Percentiles rank a stretch among this genome's conserved stretches.
phyloP scores from a whole-genome alignment of 768 basidiomycete species.

The Cystofilobasidium bisporidii region DNA sequence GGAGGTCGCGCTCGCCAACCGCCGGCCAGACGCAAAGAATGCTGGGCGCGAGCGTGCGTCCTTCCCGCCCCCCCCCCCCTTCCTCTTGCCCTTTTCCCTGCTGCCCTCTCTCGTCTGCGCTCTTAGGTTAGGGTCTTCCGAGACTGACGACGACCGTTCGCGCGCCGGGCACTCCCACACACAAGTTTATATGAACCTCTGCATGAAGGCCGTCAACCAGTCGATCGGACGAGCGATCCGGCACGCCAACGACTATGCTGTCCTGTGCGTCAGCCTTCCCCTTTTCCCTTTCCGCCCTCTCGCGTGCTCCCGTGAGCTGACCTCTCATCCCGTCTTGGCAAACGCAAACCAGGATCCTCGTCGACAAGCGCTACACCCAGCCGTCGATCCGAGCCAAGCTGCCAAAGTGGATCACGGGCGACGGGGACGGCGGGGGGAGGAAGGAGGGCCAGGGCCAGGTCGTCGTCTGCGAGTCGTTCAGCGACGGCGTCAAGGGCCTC shows the following conservation, averaged over 20 bases:
- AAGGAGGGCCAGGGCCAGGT: slow-evolving; percentile 41
- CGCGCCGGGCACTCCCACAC: too few relatives aligned
- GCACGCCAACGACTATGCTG: slow-evolving; percentile 83
- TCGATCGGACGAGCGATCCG: slow-evolving; percentile 93
- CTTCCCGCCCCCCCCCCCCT: not conserved
- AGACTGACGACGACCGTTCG: too few relatives aligned
- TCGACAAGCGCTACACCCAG: slow-evolving; percentile 72
- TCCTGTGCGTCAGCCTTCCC: slow-evolving; percentile 43
- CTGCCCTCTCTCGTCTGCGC: too few relatives aligned
- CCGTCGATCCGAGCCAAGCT: slow-evolving; percentile 63
- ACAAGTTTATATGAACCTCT: slow-evolving; percentile 35
- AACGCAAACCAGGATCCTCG: slow-evolving; percentile 46
- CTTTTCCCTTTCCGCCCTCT: not conserved
- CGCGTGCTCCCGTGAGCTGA: too few relatives aligned
- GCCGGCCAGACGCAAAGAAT: slow-evolving; percentile 54
- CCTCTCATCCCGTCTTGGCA: too few relatives aligned
- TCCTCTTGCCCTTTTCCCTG: not conserved
- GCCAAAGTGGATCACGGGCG: slow-evolving; percentile 73
- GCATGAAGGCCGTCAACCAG: slow-evolving; percentile 73
- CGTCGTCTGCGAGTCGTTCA: slow-evolving; percentile 55
- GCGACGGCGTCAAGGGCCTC: slow-evolving; percentile 58
- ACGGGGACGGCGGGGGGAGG: slow-evolving; percentile 36
- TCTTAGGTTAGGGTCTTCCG: too few relatives aligned
- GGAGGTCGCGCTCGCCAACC: slow-evolving; percentile 47
- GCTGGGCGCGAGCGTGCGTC: slow-evolving; percentile 58